phyloP scores from a whole-genome alignment of 495 filamentous ascomycete species.

The Paragyromitra xinjiangensis region DNA sequence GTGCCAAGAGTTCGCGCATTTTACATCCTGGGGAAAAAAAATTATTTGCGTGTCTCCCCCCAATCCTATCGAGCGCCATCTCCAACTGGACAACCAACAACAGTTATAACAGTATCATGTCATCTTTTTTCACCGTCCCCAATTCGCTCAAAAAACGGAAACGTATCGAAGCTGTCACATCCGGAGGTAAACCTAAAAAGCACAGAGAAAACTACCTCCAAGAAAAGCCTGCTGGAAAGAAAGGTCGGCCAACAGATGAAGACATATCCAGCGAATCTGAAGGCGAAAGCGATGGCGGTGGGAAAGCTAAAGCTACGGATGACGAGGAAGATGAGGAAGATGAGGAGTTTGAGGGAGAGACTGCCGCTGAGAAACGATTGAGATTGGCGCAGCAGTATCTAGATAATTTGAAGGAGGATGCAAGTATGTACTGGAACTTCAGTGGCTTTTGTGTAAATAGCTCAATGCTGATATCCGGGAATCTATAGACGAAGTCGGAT shows the following conservation, averaged over 20 bases:
- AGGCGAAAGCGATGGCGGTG: slow-evolving; percentile 63
- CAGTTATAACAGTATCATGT: slow-evolving; percentile 36
- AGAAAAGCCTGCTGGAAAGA: slow-evolving; percentile 32
- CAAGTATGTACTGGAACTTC: slow-evolving; percentile 57
- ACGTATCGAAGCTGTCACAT: slow-evolving; percentile 59
- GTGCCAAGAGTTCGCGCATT: slow-evolving; percentile 24
- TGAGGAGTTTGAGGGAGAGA: slow-evolving; percentile 70
- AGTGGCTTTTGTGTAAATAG: background rate
- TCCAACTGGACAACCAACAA: slow-evolving; percentile 23
- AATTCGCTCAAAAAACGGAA: slow-evolving; percentile 84
- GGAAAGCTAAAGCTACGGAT: slow-evolving; percentile 55
- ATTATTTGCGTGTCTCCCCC: slow-evolving; percentile 23
- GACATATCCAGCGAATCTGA: slow-evolving; percentile 89
- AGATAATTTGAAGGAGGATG: slow-evolving; percentile 84
- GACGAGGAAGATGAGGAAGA: slow-evolving; percentile 63
- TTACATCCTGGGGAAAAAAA: slow-evolving; percentile 24
- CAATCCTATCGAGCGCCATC: slow-evolving; percentile 3
- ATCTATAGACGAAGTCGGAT: slow-evolving; percentile 71
- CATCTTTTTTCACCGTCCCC: slow-evolving; percentile 78
- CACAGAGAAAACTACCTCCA: slow-evolving; percentile 60
- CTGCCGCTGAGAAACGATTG: slow-evolving; percentile 83
- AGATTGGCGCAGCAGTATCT: slow-evolving; percentile 93
- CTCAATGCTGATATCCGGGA: slow-evolving; percentile 20
- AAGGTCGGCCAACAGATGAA: slow-evolving; percentile 61
- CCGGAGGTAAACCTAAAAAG: slow-evolving; percentile 61